Base-by-base conservation (phyloP, 768 basidiomycete species). In the Clitopilus hobsonii region DNA sequence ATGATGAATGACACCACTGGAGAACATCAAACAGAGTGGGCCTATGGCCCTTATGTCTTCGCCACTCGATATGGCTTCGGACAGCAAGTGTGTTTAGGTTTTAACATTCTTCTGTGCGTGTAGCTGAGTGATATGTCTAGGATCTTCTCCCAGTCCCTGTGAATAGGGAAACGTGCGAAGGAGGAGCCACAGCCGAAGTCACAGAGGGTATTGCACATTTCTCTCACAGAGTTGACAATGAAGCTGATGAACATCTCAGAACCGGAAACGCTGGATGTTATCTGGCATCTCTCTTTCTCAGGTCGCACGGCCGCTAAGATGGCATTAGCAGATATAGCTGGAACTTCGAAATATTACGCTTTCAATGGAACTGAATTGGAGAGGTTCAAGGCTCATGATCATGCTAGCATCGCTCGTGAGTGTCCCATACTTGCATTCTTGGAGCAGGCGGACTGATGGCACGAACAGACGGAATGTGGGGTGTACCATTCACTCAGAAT, bases 131-230 rank as follows among this genome's bases (percentile, higher is more conserved):
- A 28, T n/a, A 26, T 20, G 13, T 14, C 14, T 26, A 47, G 72
- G 71, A 73, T 49, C 58, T 71, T 18, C 51, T 70, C 13, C 61
- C 63, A 2, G 56, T 70, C 22, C 70, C 72, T 20, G 63, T 74
- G 1, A 61, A 67, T 30, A 63, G 73, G 3, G 66, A 72, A 57
- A 57, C 61, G 18, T 71, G 68, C 30, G 32, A 41, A 30, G 24
- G 18, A 2, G 53, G 48, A 2, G 51, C 7, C 30, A 14, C 16
- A 16, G 24, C 20, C n/a, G 25, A 53, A n/a, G 11, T 26, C 16
- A 13, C 32, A 18, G 38, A 41, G 28, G 41, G 51, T 24, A 16
- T 23, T 36, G 54, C 27, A 13, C 18, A 18, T 28, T 49, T 16
- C 36, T 38, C 20, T 8, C 18, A 29, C 29, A 45, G 53, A 36